Conservation (phyloP, 2,329 filamentous ascomycete species). For the Arthroderma sp. region DNA sequence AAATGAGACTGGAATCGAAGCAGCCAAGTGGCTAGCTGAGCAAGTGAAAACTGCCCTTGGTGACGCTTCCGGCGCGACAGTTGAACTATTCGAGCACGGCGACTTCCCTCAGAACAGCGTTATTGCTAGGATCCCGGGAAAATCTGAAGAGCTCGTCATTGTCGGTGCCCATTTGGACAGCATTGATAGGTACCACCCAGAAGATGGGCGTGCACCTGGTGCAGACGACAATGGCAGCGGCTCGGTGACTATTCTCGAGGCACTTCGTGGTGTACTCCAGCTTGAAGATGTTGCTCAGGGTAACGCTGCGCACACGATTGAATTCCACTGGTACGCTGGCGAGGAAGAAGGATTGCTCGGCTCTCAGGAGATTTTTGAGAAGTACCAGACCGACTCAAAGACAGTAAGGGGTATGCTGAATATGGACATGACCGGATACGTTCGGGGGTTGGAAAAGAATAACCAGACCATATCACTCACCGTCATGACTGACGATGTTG, state of each 20-base stretch:
- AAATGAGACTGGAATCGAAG: constrained; percentile 46
- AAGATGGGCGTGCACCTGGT: constrained; percentile 69
- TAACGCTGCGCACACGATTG: constrained; percentile 69
- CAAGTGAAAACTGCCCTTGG: constrained; percentile 61
- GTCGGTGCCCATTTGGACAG: constrained; percentile 90
- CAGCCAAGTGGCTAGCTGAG: constrained; percentile 79
- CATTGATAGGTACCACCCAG: constrained; percentile 83
- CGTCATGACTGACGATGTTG: constrained; percentile 85
- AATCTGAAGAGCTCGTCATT: constrained; percentile 70
- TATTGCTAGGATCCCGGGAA: constrained; percentile 79
- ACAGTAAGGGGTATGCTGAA: constrained; percentile 93
- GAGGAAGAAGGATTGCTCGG: constrained; percentile 80
- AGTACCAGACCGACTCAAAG: constrained; percentile 58
- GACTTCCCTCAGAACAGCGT: constrained; percentile 81
- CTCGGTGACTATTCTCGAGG: constrained; percentile 88
- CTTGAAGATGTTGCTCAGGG: constrained; percentile 58
- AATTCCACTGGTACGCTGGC: constrained; percentile 93
- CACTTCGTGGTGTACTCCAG: constrained; percentile 65
- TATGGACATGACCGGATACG: constrained; percentile 93
- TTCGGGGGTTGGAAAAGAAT: constrained; percentile 67
- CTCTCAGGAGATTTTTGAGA: constrained; percentile 75
- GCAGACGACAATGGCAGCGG: constrained; percentile 93
- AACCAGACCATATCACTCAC: constrained; percentile 75
- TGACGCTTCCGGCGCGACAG: constrained; percentile 50
- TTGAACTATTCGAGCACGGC: constrained; percentile 58